A percentile compares a stretch with the other conserved stretches of the same genome.
Conservation (phyloP, 164 flowering plant genomes). For the grape (Vitis vinifera) region DNA sequence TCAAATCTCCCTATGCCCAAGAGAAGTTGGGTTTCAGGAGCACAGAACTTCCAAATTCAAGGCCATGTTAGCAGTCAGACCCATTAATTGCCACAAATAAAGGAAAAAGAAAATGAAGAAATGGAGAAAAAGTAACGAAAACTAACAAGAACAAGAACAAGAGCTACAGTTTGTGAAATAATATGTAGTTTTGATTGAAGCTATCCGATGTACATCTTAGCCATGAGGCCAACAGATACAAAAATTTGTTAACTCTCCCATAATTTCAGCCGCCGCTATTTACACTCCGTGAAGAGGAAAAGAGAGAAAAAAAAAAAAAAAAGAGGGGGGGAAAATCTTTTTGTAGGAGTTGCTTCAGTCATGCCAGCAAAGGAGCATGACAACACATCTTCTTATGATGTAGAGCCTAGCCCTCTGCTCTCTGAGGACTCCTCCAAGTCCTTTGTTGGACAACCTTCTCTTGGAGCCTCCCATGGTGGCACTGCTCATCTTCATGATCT, state of each 20-base stretch:
- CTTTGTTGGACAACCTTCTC: conserved; percentile 52
- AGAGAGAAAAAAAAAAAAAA: neutral
- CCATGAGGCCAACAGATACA: conserved; percentile 14
- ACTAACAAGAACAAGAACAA: neutral
- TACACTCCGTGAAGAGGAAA: conserved; percentile 25
- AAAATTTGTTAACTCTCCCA: conserved; percentile 17
- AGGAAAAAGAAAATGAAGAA: neutral
- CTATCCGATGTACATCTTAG: conserved; percentile 24
- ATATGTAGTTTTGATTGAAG: conserved; percentile 7
- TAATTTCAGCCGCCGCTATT: conserved; percentile 25
- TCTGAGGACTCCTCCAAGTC: conserved; percentile 57
- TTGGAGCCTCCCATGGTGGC: conserved; percentile 33
- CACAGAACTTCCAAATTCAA: too few species aligned
- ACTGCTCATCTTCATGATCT: conserved; percentile 34
- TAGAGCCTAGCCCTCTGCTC: conserved; percentile 67
- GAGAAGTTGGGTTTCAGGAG: too few species aligned
- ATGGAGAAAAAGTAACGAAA: neutral
- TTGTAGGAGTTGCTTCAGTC: conserved; percentile 22
- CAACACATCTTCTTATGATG: conserved; percentile 70
- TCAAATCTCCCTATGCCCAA: too few species aligned
- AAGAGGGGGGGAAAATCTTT: neutral
- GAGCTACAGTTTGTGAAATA: neutral
- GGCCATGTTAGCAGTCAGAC: too few species aligned
- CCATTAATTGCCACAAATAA: neutral
- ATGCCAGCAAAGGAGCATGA: conserved; percentile 73